A percentile compares a stretch with the other conserved stretches of the same genome.
phyloP scores from a whole-genome alignment of 768 basidiomycete species.

The Termitomyces sp. region DNA sequence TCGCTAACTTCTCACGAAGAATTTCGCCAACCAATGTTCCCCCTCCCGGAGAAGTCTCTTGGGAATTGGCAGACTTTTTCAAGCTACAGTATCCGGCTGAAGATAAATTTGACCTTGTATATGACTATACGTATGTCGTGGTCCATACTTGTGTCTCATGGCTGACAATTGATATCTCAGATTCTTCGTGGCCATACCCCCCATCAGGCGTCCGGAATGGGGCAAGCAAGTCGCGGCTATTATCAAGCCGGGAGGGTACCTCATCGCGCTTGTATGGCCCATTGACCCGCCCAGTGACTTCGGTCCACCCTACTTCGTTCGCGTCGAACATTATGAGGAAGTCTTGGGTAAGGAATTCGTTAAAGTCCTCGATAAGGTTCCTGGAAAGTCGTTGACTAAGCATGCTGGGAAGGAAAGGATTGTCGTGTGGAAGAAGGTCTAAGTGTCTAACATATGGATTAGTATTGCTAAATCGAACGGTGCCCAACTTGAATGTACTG shows the following conservation, averaged over 20 bases:
- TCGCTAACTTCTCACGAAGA: neutral
- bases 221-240: slow-evolving; percentile 49
- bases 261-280: slow-evolving; percentile 58
- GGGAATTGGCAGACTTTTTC: slow-evolving; percentile 53
- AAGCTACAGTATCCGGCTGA: slow-evolving; percentile 18
- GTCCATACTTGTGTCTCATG: neutral
- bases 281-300: slow-evolving; percentile 34
- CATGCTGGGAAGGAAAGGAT: slow-evolving; percentile 47
- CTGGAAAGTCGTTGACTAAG: slow-evolving; percentile 30
- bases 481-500: neutral
- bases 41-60: slow-evolving; percentile 26
- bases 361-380: slow-evolving; percentile 35
- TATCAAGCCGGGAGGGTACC: slow-evolving; percentile 54
- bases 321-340: slow-evolving; percentile 53
- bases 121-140: slow-evolving; percentile 54
- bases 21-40: neutral
- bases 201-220: slow-evolving; percentile 46
- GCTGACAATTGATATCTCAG: slow-evolving; percentile 20
- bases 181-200: slow-evolving; percentile 72
- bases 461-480: neutral
- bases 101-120: slow-evolving; percentile 48
- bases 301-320: slow-evolving; percentile 62
- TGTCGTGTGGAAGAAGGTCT: slow-evolving; percentile 41
- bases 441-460: no score
- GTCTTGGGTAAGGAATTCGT: slow-evolving; percentile 18